Percentiles rank a stretch among this genome's conserved stretches.
Conservation (phyloP, 345 rosid species). For the Bruguiera parviflora region DNA sequence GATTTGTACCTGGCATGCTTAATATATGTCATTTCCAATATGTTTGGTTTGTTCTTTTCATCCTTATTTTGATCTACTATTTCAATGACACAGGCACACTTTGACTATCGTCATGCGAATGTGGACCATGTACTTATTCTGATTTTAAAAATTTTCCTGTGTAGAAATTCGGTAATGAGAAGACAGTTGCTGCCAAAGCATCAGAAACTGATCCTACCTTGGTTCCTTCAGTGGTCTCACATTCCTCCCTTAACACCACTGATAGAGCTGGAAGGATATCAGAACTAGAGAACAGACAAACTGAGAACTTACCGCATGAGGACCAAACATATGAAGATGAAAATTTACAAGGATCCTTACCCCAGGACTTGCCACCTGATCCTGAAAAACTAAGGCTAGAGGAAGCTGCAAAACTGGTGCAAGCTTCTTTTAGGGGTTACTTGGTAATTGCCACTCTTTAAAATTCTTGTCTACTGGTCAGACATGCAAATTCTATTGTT, state of each 20-base stretch:
- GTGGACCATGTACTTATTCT: not conserved
- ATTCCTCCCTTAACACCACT: conserved; percentile 21
- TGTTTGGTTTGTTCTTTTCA: not conserved
- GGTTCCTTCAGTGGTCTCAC: conserved; percentile 41
- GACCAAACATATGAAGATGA: conserved; percentile 29
- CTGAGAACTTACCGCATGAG: conserved; percentile 39
- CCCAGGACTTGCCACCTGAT: conserved; percentile 31
- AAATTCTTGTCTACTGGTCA: not conserved
- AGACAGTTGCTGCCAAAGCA: conserved; percentile 51
- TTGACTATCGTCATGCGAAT: not conserved
- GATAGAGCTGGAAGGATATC: conserved; percentile 38
- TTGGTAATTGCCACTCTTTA: conserved; percentile 50
- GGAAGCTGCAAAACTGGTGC: conserved; percentile 77
- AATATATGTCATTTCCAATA: not conserved
- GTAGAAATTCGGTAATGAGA: conserved; percentile 52
- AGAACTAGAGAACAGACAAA: conserved; percentile 43
- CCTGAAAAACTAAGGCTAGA: conserved; percentile 54
- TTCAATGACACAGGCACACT: not conserved
- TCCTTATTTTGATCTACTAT: not conserved
- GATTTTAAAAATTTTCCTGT: not conserved
- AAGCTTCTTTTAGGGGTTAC: conserved; percentile 93
- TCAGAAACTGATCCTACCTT: conserved; percentile 46
- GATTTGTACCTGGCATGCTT: not conserved
- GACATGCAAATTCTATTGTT: too few relatives aligned
- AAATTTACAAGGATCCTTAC: conserved; percentile 29